These are phyloP conservation scores for Cubamyces lactineus DNA, from an alignment of 768 basidiomycete genomes.

Conservation along the genomic window DNA sequence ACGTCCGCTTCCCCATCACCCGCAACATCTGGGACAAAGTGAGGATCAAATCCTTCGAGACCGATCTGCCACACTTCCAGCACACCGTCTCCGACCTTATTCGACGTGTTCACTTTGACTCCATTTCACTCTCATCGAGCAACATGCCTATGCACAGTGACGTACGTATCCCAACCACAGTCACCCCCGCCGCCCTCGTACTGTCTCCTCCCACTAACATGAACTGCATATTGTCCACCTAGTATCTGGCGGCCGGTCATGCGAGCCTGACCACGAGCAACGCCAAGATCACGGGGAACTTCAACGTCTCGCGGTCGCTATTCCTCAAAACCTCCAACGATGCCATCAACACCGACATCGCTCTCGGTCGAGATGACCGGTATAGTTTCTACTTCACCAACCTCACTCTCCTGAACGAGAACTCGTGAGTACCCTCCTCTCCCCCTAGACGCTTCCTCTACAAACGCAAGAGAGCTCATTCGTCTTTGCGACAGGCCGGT, in stretches of 20 bases:
- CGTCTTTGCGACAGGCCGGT: conserved; percentile 22
- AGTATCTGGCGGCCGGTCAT: conserved; percentile 40
- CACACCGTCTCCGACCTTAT: neutral
- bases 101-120: conserved; percentile 6
- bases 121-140: conserved; percentile 2
- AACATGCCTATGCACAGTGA: conserved; percentile 3
- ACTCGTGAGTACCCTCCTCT: conserved; percentile 42
- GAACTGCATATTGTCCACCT: neutral
- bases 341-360: conserved; percentile 42
- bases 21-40: neutral
- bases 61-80: conserved; percentile 6
- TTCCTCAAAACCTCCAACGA: conserved; percentile 43
- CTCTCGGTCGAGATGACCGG: conserved; percentile 36
- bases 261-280: conserved; percentile 45
- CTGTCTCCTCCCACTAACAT: neutral
- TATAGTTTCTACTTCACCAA: conserved; percentile 27
- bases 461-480: neutral
- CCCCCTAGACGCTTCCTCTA: neutral
- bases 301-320: conserved; percentile 42
- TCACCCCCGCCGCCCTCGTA: neutral
- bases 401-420: conserved; percentile 42
- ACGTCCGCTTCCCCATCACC: conserved; percentile 6
- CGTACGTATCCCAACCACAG: neutral
- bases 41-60: conserved; percentile 17
- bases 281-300: conserved; percentile 49